phyloP scores from a whole-genome alignment of 2,329 filamentous ascomycete species.

The Cladosporium sphaerospermum region DNA sequence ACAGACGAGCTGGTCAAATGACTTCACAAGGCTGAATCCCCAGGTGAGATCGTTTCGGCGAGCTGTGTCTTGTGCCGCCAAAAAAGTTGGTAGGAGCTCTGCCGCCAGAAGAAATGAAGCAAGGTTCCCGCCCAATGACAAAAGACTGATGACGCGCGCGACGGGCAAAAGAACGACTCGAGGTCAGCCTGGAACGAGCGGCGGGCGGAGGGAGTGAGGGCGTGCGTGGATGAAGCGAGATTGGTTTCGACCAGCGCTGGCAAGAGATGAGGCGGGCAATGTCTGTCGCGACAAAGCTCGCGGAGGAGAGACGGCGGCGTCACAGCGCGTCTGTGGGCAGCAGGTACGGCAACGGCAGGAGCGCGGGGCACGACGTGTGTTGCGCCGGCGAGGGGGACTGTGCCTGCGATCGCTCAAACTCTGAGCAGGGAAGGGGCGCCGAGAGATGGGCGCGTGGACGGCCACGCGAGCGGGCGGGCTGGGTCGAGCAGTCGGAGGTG shows the following conservation, averaged over 20 bases:
- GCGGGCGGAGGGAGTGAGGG: conserved; percentile 15
- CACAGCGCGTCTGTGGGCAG: conserved; percentile 8
- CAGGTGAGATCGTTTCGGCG: conserved; percentile 3
- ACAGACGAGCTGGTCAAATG: conserved; percentile 3
- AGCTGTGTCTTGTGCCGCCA: not conserved
- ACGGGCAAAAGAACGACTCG: conserved; percentile 17
- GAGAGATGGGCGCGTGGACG: conserved; percentile 7
- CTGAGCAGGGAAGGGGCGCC: conserved; percentile 11
- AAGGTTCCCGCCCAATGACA: conserved; percentile 8
- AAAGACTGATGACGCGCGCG: conserved; percentile 11
- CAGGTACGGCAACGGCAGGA: conserved; percentile 5
- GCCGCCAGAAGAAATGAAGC: conserved; percentile 13
- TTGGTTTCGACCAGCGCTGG: conserved; percentile 9
- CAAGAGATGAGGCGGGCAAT: conserved; percentile 8
- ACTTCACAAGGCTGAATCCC: conserved; percentile 3
- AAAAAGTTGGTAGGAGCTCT: conserved; percentile 4
- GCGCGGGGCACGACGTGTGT: conserved; percentile 11
- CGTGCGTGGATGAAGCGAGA: conserved; percentile 1
- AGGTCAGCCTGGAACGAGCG: conserved; percentile 17
- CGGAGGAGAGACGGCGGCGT: conserved; percentile 1
- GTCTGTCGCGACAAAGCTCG: conserved; percentile 7
- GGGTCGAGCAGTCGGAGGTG: not conserved
- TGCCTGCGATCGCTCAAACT: conserved; percentile 10
- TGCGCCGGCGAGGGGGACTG: conserved; percentile 3
- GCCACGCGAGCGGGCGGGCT: conserved; percentile 11